A percentile compares a stretch with the other conserved stretches of the same genome.
Evolutionary conservation across 495 filamentous ascomycete species (phyloP).

Genomic region (Penicillium atrosanguineum): DNA sequence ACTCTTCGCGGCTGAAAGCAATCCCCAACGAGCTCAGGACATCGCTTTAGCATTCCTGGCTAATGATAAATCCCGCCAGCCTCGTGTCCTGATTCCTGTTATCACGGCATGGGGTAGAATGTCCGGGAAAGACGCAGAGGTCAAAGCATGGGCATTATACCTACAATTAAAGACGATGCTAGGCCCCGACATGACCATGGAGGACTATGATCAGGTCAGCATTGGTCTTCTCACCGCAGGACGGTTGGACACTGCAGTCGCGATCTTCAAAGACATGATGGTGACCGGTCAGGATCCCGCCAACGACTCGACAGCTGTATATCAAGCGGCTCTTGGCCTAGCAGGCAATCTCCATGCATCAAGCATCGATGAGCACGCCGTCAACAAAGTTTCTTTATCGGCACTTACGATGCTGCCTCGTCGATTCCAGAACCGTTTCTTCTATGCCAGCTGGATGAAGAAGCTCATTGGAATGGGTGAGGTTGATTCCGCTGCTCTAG

Average conservation of each 20-base stretch:
- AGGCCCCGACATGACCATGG: conserved; percentile 61
- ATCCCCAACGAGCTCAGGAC: conserved; percentile 62
- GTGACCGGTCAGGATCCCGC: conserved; percentile 53
- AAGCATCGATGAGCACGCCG: conserved; percentile 42
- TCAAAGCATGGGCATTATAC: conserved; percentile 68
- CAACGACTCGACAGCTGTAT: conserved; percentile 49
- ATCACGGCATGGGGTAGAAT: conserved; percentile 45
- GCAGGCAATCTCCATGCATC: conserved; percentile 47
- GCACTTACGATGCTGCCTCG: conserved; percentile 56
- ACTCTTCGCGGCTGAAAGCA: conserved; percentile 58
- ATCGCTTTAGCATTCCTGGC: conserved; percentile 58
- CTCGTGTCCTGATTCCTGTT: conserved; percentile 65
- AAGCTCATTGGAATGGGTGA: conserved; percentile 72
- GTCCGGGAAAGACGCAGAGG: conserved; percentile 36
- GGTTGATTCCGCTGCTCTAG: conserved; percentile 63
- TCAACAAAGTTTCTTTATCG: conserved; percentile 52
- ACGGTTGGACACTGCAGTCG: conserved; percentile 60
- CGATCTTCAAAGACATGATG: conserved; percentile 85
- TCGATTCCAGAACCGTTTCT: conserved; percentile 70
- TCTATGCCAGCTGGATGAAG: conserved; percentile 79
- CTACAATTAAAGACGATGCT: conserved; percentile 57
- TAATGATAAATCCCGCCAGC: conserved; percentile 46
- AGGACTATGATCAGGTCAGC: conserved; percentile 71
- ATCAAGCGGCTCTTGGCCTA: conserved; percentile 42
- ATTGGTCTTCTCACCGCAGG: conserved; percentile 59